A percentile compares a stretch with the other conserved stretches of the same genome.
Evolutionary conservation across 345 rosid genomes (phyloP).

Genomic region (Murraya koenigii): DNA sequence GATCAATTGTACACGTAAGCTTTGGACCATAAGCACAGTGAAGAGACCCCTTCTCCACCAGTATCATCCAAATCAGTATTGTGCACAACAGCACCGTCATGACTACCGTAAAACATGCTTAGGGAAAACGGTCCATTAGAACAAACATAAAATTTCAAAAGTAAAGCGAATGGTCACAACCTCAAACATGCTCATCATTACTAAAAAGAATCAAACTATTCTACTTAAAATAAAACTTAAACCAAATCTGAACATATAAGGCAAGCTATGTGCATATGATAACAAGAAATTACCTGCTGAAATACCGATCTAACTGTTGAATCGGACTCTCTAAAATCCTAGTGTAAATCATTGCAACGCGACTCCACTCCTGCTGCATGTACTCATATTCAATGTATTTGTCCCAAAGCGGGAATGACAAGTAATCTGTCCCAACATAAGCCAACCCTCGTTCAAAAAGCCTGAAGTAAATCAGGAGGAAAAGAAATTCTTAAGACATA

Average conservation of each 20-base stretch:
- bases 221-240: background rate
- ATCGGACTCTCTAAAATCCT: conserved; percentile 83
- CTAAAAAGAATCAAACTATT: background rate
- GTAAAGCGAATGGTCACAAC: background rate
- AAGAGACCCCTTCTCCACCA: background rate
- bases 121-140: background rate
- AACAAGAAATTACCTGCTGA: conserved; percentile 45
- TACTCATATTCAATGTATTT: conserved; percentile 93
- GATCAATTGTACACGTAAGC: background rate
- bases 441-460: conserved; percentile 89
- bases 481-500: conserved; percentile 20
- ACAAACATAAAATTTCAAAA: background rate
- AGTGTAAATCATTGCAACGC: conserved; percentile 72
- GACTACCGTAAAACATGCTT: background rate
- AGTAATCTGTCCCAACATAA: conserved; percentile 89
- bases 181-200: background rate
- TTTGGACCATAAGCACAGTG: background rate
- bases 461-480: conserved; percentile 43
- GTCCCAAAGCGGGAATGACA: conserved; percentile 84
- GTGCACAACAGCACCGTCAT: background rate
- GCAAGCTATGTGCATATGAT: background rate
- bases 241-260: background rate
- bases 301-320: conserved; percentile 80
- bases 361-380: conserved; percentile 85
- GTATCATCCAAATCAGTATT: background rate